These are phyloP conservation scores for Cladosporium sphaerospermum DNA, from an alignment of 2,329 filamentous ascomycete species.

Conservation along the genomic window DNA sequence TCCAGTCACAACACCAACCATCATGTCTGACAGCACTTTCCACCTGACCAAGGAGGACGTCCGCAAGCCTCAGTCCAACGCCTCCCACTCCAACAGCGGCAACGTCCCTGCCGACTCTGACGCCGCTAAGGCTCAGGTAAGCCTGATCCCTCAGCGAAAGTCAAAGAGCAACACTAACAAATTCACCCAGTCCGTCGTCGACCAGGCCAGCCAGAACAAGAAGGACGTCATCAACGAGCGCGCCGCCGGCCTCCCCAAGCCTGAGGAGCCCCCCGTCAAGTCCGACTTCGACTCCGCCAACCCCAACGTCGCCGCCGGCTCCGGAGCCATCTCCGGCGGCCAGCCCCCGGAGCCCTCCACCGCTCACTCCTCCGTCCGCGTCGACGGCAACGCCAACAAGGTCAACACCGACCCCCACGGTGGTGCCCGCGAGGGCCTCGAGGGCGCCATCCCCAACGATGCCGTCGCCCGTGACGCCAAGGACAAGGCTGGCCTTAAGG, in stretches of 20 bases:
- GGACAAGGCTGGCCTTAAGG: slow-evolving; percentile 34
- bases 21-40: slow-evolving; percentile 37
- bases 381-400: slow-evolving; percentile 48
- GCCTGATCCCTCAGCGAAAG: background rate
- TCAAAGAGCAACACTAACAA: background rate
- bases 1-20: background rate
- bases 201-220: slow-evolving; percentile 42
- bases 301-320: slow-evolving; percentile 63
- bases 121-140: slow-evolving; percentile 42
- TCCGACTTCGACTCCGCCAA: slow-evolving; percentile 75
- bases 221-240: slow-evolving; percentile 59
- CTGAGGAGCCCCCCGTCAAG: slow-evolving; percentile 67
- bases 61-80: slow-evolving; percentile 41
- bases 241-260: slow-evolving; percentile 69
- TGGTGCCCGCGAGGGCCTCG: slow-evolving; percentile 58
- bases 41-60: slow-evolving; percentile 45
- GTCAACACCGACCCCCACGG: slow-evolving; percentile 43
- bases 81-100: slow-evolving; percentile 36
- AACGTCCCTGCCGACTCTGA: slow-evolving; percentile 40
- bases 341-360: slow-evolving; percentile 42
- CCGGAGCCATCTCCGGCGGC: slow-evolving; percentile 50
- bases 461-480: slow-evolving; percentile 46
- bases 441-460: slow-evolving; percentile 55
- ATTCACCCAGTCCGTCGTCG: slow-evolving; percentile 20
- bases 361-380: slow-evolving; percentile 47